Evolutionary conservation across 768 basidiomycete species (phyloP), one percentile per base, ranked within the genome.

Genomic region (Asterophora lycoperdoides): DNA sequence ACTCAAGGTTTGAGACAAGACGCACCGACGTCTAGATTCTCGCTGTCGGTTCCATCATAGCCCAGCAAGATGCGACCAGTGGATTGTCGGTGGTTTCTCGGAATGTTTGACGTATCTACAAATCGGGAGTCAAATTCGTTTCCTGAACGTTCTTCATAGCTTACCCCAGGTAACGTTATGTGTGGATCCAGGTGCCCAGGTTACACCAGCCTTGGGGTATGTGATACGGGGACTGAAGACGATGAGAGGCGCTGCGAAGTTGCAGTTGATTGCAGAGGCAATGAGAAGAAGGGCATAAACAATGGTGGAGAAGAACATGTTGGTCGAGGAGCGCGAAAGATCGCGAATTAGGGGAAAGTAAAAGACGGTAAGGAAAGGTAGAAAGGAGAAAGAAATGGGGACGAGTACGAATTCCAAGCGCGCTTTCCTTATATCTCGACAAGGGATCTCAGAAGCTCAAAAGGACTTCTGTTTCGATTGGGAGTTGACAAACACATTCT

Each of bases 21-120:
- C 77, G 46, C 48, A 78, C 79, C 5, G 19, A 65, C 61, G 45
- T 80, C 68, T 56, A 80, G 58, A 54, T 81, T 70, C 53, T 81
- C 79, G 45, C 71, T 76, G 29, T 59, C 43, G 39, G 56, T 54
- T 10, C 51, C 44, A 6, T 49, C 15, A 51, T 61, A 62, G 14
- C 80, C 80, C 41, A 83, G 65, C 7, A 80, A 43, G 35, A 81
- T 52, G 20, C 57, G 19, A 15, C 78, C 67, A 3, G 60, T 66
- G 26, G 63, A 60, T 52, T 66, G 60, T 44, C 46, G 30, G 19
- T 63, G 62, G 32, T 68, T 64, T 1, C 40, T 4, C 13, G 79
- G 80, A 41, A 82, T 57, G 34, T 64, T 45, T 15, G 9, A 2
- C 4, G 58, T 69, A 2, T 44, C 64, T 66, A 41, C 17, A 52